These are phyloP conservation scores for Zygotorulaspora chibaensis DNA, from an alignment of 805 yeast species.

Conservation along the genomic window DNA sequence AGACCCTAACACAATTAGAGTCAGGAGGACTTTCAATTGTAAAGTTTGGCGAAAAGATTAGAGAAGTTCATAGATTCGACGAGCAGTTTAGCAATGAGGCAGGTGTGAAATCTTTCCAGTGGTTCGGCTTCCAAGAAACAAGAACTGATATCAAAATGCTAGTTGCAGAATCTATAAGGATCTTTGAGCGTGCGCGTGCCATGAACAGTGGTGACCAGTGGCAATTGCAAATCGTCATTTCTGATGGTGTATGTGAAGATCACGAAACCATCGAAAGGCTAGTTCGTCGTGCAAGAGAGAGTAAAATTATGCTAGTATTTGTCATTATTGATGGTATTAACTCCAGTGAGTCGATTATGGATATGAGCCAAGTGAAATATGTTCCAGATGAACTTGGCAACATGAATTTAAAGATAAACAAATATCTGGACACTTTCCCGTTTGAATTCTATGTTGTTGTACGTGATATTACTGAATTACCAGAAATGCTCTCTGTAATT, in stretches of 20 bases:
- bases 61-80: conserved; percentile 85
- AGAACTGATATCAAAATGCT: conserved; percentile 78
- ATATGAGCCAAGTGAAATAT: conserved; percentile 90
- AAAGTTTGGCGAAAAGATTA: conserved; percentile 79
- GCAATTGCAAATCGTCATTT: conserved; percentile 88
- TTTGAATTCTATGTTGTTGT: conserved; percentile 96
- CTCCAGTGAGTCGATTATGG: conserved; percentile 80
- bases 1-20: conserved; percentile 89
- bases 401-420: conserved; percentile 68
- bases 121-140: conserved; percentile 87
- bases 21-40: conserved; percentile 90
- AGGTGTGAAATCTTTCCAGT: conserved; percentile 78
- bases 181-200: conserved; percentile 61
- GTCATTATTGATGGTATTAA: conserved; percentile 88
- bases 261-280: conserved; percentile 77
- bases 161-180: conserved; percentile 63
- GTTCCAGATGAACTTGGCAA: conserved; percentile 66
- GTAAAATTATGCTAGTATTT: conserved; percentile 89
- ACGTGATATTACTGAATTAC: conserved; percentile 80
- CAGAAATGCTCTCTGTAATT: conserved; percentile 84
- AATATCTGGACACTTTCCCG: conserved; percentile 90
- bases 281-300: conserved; percentile 88
- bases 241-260: conserved; percentile 97
- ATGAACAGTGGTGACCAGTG: conserved; percentile 63
- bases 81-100: conserved; percentile 77